Base-by-base conservation (phyloP, 2,329 filamentous ascomycete genomes). In the Pseudonectria buxi region DNA sequence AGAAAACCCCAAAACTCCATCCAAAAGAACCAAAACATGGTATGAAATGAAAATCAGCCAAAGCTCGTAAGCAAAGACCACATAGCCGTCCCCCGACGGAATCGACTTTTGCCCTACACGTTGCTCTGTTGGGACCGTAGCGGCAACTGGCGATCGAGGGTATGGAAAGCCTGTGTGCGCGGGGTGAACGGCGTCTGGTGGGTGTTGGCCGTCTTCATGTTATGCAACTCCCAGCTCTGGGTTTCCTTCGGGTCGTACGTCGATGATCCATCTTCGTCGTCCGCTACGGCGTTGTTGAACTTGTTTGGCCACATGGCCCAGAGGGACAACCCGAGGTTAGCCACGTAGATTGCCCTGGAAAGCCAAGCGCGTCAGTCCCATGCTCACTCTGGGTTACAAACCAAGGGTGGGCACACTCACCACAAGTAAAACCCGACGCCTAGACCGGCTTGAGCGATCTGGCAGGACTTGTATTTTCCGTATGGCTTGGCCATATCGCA, bases 391-490 rank as follows among this genome's bases (percentile, higher is more conserved):
- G 4, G 7, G 6, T 15, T n/a, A 4, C 18, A 22, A 9, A 22
- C 5, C 5, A 13, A 5, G 10, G 7, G 6, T 16, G 13, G 3
- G n/a, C 7, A 5, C 7, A 72, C 78, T 64, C 69, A 85, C 81
- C 85, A 65, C 74, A 86, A 78, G 45, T 80, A 66, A 11, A 80
- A 59, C 1, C 78, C 78, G 14, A 76, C 67, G 11, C 73, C 81
- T 49, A 86, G 82, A 11, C 71, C 68, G 34, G 70, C 74, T 56
- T 86, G 82, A 6, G 84, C 83, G 56, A 84, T 71, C 51, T 69
- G 61, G 58, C 85, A 90, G 49, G 75, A 77, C 36, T 69, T 62
- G 31, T 73, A 66, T 18, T 73, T 71, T 32, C 60, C 62, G 41
- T 69, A 69, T 5, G 70, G 65, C 35, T 64, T 65, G 3, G 80